These are phyloP conservation scores for Elsinoe perseae DNA, from an alignment of 2,329 filamentous ascomycete species.

Conservation along the genomic window DNA sequence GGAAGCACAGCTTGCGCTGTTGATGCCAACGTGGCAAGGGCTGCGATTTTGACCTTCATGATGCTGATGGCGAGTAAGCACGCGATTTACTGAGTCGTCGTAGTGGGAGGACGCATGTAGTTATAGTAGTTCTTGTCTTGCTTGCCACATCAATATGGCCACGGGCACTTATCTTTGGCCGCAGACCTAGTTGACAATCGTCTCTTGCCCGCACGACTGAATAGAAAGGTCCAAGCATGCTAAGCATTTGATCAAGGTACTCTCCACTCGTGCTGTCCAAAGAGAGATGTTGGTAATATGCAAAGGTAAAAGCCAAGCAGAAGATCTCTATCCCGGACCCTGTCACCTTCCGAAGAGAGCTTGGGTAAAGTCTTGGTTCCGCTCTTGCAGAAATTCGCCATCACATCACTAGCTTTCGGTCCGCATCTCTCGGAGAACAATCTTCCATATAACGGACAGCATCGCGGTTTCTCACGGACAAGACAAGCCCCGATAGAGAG, in stretches of 20 bases:
- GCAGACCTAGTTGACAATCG: neutral
- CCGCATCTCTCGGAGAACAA: too few relatives aligned
- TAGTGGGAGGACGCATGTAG: too few relatives aligned
- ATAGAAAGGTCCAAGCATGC: slow-evolving; percentile 14
- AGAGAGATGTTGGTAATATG: neutral
- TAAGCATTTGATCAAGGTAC: slow-evolving; percentile 12
- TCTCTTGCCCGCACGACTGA: neutral
- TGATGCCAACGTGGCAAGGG: neutral
- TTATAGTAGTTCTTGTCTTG: neutral
- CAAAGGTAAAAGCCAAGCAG: slow-evolving; percentile 3
- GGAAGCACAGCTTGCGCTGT: neutral
- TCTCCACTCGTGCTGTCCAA: neutral
- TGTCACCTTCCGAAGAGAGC: slow-evolving; percentile 10
- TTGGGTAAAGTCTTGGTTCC: neutral
- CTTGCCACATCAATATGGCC: slow-evolving; percentile 4
- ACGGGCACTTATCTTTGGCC: slow-evolving; percentile 3
- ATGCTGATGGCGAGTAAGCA: too few relatives aligned
- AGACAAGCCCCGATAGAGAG: too few relatives aligned
- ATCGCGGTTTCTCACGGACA: neutral
- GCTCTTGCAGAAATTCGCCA: neutral
- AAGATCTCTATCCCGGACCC: slow-evolving; percentile 14
- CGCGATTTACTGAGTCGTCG: too few relatives aligned
- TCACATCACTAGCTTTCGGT: neutral
- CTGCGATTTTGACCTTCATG: neutral
- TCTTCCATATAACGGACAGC: too few relatives aligned